A percentile compares a stretch with the other conserved stretches of the same genome.
Evolutionary conservation across 768 basidiomycete genomes (phyloP).

Genomic region (Cystobasidiopsis lactophilus): DNA sequence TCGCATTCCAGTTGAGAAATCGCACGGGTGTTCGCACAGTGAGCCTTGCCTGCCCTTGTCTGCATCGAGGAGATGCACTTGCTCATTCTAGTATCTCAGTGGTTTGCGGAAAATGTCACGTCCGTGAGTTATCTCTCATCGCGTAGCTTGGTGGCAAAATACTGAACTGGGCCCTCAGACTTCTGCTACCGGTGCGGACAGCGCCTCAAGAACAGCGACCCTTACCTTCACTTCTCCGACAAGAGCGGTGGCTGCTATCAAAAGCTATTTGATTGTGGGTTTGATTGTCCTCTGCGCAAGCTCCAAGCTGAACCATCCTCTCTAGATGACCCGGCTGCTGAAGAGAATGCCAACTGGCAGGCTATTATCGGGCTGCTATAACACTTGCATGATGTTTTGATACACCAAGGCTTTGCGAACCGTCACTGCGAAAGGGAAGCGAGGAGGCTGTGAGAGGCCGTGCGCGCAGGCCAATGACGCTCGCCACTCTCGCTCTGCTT

Average conservation of each 20-base stretch:
- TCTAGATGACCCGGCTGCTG: neutral
- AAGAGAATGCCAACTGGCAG: neutral
- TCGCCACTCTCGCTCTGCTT: neutral
- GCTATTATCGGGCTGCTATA: neutral
- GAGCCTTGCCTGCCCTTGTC: neutral
- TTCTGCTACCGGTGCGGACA: constrained; percentile 13
- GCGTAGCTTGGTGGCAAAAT: too few relatives aligned
- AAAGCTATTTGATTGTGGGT: constrained; percentile 12
- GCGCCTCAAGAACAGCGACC: constrained; percentile 7
- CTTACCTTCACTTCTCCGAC: constrained; percentile 12
- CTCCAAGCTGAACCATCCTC: neutral
- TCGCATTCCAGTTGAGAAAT: constrained; percentile 6
- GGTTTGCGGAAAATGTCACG: constrained; percentile 6
- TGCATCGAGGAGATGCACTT: neutral
- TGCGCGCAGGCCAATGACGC: neutral
- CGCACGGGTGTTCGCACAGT: constrained; percentile 9
- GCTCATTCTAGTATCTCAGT: neutral
- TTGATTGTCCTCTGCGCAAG: neutral
- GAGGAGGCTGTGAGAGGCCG: neutral
- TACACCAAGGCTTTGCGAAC: neutral
- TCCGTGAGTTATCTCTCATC: neutral
- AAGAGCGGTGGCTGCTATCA: constrained; percentile 1
- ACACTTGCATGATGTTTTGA: neutral
- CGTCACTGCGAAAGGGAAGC: neutral
- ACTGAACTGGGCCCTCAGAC: too few relatives aligned